Base-by-base conservation (phyloP, 306 rosid species). In the Sindora glabra region DNA sequence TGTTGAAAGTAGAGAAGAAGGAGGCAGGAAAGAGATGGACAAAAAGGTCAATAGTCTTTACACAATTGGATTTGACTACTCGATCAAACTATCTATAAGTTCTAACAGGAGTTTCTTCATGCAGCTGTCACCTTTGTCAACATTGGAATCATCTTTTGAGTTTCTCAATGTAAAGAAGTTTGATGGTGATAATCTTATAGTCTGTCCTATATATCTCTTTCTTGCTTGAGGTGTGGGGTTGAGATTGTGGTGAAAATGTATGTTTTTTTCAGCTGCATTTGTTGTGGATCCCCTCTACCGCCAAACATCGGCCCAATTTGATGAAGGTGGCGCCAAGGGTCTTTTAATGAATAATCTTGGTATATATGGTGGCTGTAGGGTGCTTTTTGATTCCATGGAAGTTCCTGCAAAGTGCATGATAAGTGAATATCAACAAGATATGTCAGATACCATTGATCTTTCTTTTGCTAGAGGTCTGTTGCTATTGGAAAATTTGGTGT, bases 21-120 rank as follows among this genome's bases (percentile, higher is more conserved):
- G 66, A 64, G 75, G 42, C 53, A 80, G 60, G 55, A 89, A 88
- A 64, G 95, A 83, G 54, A 67, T 27, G 4, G 83, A 68, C 36
- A 88, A 60, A 82, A 92, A 83, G 96, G 99, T 92, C 57, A 60
- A 45, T 55, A 12, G 12, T 71, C 40, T 69, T 59, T 48, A 51
- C 34, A 44, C 48, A 33, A 16, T 11, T 54, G 19, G 11, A 42
- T 14, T 51, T 30, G 60, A 52, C 39, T 69, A 19, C 12, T 59
- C 54, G 29, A 11, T 37, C 17, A 59, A 46, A 50, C 42, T 75
- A 34, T 44, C 53, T 64, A 24, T 42, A 19, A 57, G 39, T 63
- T 53, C 57, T 77, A 74, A 68, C 44, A 39, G 53, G 33, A 56
- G 65, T 74, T 42, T 67, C n/a, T n/a, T 58, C 47, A 11, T 56